phyloP scores from a whole-genome alignment of 345 rosid species.

The Sonneratia caseolaris region DNA sequence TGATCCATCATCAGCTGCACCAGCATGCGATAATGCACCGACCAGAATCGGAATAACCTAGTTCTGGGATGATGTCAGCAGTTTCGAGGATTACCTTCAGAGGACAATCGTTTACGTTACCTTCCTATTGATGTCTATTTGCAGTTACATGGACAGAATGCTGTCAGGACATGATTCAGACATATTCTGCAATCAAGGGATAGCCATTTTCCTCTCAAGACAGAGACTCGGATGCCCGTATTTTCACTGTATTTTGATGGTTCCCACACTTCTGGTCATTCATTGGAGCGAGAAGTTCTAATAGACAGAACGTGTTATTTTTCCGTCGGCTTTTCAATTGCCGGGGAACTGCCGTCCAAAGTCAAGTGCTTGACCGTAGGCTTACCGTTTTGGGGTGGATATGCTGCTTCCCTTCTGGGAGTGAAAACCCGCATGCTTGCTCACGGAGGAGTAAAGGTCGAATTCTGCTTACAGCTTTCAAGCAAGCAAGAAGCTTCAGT shows the following conservation, averaged over 20 bases:
- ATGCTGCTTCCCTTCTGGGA: slow-evolving; percentile 22
- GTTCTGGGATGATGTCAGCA: background rate
- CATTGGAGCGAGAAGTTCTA: background rate
- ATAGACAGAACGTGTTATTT: background rate
- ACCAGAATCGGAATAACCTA: background rate
- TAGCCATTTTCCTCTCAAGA: background rate
- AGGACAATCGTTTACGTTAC: background rate
- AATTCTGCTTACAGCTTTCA: slow-evolving; percentile 72
- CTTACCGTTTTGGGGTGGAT: slow-evolving; percentile 14
- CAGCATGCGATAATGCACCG: background rate
- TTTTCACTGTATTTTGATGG: background rate
- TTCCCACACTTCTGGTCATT: background rate
- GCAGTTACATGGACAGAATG: background rate
- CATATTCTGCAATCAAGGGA: background rate
- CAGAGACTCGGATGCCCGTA: background rate
- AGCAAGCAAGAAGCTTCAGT: slow-evolving; percentile 60
- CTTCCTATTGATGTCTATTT: background rate
- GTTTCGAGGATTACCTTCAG: background rate
- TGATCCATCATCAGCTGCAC: background rate
- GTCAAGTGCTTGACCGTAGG: slow-evolving; percentile 23
- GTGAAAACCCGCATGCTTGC: slow-evolving; percentile 50
- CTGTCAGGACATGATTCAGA: background rate
- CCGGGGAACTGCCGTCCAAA: background rate
- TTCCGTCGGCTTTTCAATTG: background rate
- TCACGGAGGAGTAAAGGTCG: slow-evolving; percentile 61